phyloP scores from a whole-genome alignment of 345 rosid species.

The Salix arbutifolia region DNA sequence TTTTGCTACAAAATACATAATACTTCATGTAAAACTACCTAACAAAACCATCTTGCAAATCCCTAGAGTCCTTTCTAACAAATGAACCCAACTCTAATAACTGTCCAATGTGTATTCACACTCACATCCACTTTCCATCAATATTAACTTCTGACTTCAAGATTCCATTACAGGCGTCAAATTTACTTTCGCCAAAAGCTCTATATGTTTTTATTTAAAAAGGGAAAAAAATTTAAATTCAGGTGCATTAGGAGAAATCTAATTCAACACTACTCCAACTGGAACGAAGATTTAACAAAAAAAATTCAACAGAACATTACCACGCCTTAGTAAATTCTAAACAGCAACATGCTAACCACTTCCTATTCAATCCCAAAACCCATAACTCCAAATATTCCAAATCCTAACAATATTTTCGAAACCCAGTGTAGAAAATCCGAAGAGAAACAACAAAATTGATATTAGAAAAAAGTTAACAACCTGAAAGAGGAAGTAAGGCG shows the following conservation, averaged over 20 bases:
- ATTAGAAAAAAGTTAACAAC: constrained; percentile 22
- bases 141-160: not conserved
- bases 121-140: too few species aligned
- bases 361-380: not conserved
- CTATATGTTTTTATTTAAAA: too few species aligned
- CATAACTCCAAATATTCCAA: not conserved
- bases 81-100: not conserved
- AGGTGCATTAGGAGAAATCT: not conserved
- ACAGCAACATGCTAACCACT: not conserved
- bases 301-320: not conserved
- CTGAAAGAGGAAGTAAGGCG: constrained; percentile 95
- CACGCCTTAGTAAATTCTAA: not conserved
- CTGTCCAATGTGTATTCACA: too few species aligned
- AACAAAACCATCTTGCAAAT: not conserved
- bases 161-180: not conserved
- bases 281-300: not conserved
- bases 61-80: not conserved
- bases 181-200: not conserved
- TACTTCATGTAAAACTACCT: too few species aligned
- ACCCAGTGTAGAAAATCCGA: too few species aligned
- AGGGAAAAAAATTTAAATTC: not conserved
- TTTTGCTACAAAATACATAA: not conserved
- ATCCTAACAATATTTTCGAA: too few species aligned
- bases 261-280: not conserved
- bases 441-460: not conserved